Base-by-base conservation (phyloP, 1,284 basidiomycete species). In the Tilletia setariae region DNA sequence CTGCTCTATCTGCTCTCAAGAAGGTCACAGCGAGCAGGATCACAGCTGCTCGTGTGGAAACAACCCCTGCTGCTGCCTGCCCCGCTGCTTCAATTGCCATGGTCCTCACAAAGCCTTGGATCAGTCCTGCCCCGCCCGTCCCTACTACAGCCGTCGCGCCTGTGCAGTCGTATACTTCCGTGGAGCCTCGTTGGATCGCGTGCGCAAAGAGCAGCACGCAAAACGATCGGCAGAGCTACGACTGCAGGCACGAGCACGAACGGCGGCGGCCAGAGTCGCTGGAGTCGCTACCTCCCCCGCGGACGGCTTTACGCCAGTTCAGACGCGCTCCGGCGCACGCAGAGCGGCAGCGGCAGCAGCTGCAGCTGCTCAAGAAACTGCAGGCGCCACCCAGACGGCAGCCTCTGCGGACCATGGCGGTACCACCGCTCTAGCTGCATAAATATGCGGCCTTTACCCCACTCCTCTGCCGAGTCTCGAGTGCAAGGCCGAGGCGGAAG, bases 321-420 rank as follows among this genome's bases (percentile, higher is more conserved):
- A 23, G 25, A 49, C 47, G 47, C 47, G 47, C n/a, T n/a, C n/a
- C n/a, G n/a, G n/a, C n/a, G n/a, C n/a, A n/a, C 47, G 47, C 47
- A 1, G 47, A 23, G 25, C 47, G 47, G 8, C 47, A 23, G n/a
- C 47, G 47, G n/a, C 47, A 49, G 47, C 47, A 49, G 47, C n/a
- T n/a, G n/a, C n/a, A n/a, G n/a, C n/a, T n/a, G 47, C n/a, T 21
- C 1, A 49, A 49, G 47, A 49, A 23, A 23, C 47, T 23, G 47
- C 47, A 49, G 47, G n/a, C n/a, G 47, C 47, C n/a, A 19, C 47
- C 47, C 47, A 49, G 47, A 49, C n/a, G n/a, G 47, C n/a, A 21
- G 47, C 47, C 25, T 19, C 47, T 23, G 47, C 47, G 47, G 47
- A 7, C n/a, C n/a, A 49, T n/a, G 47, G 47, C 47, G 47, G 47